These are phyloP conservation scores for Sclerotinia nivalis DNA, from an alignment of 2,329 filamentous ascomycete species.

Conservation along the genomic window DNA sequence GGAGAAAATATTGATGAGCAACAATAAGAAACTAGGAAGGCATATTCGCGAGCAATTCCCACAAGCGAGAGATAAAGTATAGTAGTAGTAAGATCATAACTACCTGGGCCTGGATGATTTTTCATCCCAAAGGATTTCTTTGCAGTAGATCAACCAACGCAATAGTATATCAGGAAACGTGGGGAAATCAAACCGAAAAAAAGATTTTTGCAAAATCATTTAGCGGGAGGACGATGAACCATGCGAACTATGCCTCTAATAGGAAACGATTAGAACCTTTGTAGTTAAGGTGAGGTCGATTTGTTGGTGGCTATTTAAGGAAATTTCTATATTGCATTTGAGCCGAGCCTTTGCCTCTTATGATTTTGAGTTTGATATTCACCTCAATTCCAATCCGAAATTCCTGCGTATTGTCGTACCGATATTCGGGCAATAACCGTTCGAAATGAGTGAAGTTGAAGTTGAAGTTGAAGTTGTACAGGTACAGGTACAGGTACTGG, in stretches of 20 bases:
- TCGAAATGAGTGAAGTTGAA: background rate
- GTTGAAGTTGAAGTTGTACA: background rate
- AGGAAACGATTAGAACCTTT: background rate
- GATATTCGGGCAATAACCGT: background rate
- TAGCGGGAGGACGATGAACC: too few species aligned
- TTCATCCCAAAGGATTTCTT: background rate
- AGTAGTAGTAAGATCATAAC: background rate
- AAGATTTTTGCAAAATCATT: too few species aligned
- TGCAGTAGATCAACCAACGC: background rate
- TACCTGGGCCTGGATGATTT: background rate
- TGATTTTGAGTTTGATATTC: background rate
- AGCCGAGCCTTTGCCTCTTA: background rate
- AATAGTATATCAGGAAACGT: background rate
- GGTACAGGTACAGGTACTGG: background rate
- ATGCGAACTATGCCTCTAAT: background rate
- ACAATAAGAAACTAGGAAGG: background rate
- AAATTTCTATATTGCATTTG: background rate
- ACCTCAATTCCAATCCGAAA: background rate
- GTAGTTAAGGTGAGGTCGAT: background rate
- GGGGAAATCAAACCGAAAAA: background rate
- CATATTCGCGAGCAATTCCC: background rate
- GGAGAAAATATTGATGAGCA: background rate
- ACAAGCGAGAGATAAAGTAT: background rate
- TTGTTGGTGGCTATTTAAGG: background rate
- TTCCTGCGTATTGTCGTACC: background rate